Conservation (phyloP, 352 stramenopile genomes). For the Phytophthora melonis region DNA sequence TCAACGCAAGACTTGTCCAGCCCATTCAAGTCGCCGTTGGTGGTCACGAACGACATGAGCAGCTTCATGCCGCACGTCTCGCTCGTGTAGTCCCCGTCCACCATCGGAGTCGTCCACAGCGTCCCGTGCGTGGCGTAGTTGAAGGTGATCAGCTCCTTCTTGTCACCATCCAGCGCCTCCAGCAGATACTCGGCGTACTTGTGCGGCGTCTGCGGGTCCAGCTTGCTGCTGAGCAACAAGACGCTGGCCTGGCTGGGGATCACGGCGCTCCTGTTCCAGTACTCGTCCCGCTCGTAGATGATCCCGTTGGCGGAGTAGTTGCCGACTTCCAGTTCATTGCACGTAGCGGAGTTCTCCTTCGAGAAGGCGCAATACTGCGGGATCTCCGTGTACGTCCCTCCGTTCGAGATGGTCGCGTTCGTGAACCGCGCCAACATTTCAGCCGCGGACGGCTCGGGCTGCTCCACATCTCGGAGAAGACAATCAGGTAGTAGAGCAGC, state of each 20-base stretch:
- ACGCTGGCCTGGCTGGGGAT: conserved; percentile 53
- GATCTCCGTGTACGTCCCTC: not conserved
- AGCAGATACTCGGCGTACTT: conserved; percentile 59
- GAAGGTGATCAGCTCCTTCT: conserved; percentile 63
- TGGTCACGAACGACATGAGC: conserved; percentile 50
- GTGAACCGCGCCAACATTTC: not conserved
- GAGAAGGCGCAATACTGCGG: not conserved
- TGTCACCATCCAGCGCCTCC: conserved; percentile 36
- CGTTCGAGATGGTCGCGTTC: not conserved
- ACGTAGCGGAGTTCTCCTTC: not conserved
- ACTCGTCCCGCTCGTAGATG: conserved; percentile 56
- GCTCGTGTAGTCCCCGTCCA: conserved; percentile 21
- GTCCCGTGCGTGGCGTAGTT: conserved; percentile 47
- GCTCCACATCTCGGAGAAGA: not conserved
- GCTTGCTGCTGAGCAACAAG: conserved; percentile 52
- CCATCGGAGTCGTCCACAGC: conserved; percentile 41
- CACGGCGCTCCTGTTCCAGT: conserved; percentile 55
- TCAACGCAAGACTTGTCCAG: conserved; percentile 53
- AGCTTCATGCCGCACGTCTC: conserved; percentile 53
- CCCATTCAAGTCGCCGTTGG: conserved; percentile 34
- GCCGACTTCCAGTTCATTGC: not conserved
- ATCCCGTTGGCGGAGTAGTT: conserved; percentile 12
- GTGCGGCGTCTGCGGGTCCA: conserved; percentile 61
- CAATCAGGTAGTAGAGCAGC: not conserved
- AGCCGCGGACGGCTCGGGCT: not conserved